Conservation (phyloP, 2,329 filamentous ascomycete genomes). For the Colletotrichum simmondsii region DNA sequence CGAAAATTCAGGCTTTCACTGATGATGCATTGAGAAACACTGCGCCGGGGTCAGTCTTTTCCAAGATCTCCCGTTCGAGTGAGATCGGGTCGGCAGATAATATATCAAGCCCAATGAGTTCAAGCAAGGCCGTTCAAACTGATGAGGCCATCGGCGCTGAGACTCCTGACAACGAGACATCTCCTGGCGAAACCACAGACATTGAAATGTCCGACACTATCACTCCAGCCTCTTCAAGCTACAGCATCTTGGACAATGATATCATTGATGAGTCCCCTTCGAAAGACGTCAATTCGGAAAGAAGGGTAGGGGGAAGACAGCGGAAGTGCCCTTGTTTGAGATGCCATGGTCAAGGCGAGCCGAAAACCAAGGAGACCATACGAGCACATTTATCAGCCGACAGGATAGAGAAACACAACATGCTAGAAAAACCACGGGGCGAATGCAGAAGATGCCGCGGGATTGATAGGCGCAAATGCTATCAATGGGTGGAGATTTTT, state of each 20-base stretch:
- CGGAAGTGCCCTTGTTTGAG: not conserved
- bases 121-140: not conserved
- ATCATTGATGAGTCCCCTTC: not conserved
- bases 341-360: not conserved
- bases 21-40: not conserved
- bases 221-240: not conserved
- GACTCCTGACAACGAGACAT: not conserved
- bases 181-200: not conserved
- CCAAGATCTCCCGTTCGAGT: not conserved
- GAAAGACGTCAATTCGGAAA: not conserved
- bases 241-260: not conserved
- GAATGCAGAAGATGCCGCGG: not conserved
- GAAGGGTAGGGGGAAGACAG: not conserved
- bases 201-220: not conserved
- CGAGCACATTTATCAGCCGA: not conserved
- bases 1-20: not conserved
- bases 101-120: not conserved
- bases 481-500: not conserved
- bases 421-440: too few species aligned
- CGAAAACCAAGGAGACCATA: not conserved
- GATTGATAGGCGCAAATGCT: not conserved
- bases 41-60: not conserved
- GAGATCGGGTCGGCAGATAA: not conserved
- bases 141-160: not conserved
- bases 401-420: too few species aligned